Base-by-base conservation (phyloP, 2,329 filamentous ascomycete species). In the Aspergillus fijiensis region DNA sequence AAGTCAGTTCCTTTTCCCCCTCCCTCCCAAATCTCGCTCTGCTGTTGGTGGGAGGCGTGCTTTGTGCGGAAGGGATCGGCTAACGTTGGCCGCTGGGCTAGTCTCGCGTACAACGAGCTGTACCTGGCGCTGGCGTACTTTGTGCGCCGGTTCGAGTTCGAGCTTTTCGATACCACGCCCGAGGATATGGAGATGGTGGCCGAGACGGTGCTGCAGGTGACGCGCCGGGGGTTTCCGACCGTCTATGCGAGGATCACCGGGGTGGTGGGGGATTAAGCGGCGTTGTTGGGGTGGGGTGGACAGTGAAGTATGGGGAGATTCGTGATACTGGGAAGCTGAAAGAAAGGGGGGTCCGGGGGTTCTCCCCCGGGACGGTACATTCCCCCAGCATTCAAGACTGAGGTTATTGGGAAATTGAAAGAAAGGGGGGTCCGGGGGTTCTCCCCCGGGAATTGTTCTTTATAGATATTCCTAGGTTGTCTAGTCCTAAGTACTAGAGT, bases 31-130 rank as follows among this genome's bases (percentile, higher is more conserved):
- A 21, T 49, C 1, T 49, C 10, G 9, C 29, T 19, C 5, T 42
- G 29, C 31, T 27, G 2, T 14, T n/a, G 7, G 27, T 6, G 31
- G 39, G 35, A 9, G 10, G 21, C 14, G n/a, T 25, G 14, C 21
- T 19, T 23, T 23, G 23, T n/a, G 11, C 3, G 2, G 2, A n/a
- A 12, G 19, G 16, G 33, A 35, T 35, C 2, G 27, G 27, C 39
- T 42, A 42, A 42, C 14, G 10, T 16, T n/a, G 1, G 33, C 10
- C 11, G 2, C 14, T 9, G 14, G 14, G 14, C 16, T 16, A 74
- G 71, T 47, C 62, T 74, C 6, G 72, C 72, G 5, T 70, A 70
- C 49, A 64, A 66, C 5, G 73, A 74, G 53, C 48, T 75, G 3
- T 75, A 70, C 57, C 39, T 70, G 31, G 62, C 65, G 12, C 56